Conservation (phyloP, 345 rosid species). For the Lumnitzera littorea region DNA sequence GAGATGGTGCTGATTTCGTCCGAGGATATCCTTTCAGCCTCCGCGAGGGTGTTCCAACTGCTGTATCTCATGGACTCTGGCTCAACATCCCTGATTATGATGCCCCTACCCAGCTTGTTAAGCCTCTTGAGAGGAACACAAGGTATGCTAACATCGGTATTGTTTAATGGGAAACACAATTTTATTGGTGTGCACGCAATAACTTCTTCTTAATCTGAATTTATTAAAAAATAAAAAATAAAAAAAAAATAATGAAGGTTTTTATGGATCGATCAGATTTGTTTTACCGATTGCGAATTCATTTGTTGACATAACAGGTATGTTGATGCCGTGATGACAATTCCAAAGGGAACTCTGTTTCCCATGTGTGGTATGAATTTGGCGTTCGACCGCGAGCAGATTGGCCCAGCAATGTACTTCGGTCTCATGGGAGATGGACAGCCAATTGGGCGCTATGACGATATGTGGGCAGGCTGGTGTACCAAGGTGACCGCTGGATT, state of each 20-base stretch:
- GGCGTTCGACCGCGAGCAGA: slow-evolving; percentile 68
- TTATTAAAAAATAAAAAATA: too few relatives aligned
- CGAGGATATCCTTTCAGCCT: slow-evolving; percentile 88
- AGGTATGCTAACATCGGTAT: slow-evolving; percentile 24
- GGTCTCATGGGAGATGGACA: slow-evolving; percentile 94
- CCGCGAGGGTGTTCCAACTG: slow-evolving; percentile 65
- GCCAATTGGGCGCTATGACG: slow-evolving; percentile 78
- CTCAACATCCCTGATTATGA: slow-evolving; percentile 89
- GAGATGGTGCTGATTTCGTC: slow-evolving; percentile 79
- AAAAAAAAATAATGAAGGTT: too few relatives aligned
- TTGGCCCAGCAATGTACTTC: slow-evolving; percentile 86
- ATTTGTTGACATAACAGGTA: slow-evolving; percentile 22
- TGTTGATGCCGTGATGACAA: slow-evolving; percentile 72
- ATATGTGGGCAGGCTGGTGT: slow-evolving; percentile 97
- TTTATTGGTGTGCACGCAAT: background rate
- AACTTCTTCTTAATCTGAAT: too few relatives aligned
- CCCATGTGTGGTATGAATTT: slow-evolving; percentile 92
- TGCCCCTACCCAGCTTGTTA: slow-evolving; percentile 88
- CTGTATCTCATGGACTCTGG: slow-evolving; percentile 61
- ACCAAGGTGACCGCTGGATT: slow-evolving; percentile 27
- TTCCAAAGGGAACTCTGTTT: slow-evolving; percentile 81
- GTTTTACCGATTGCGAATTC: background rate
- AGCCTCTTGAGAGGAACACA: slow-evolving; percentile 73
- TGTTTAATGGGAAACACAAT: too few relatives aligned
- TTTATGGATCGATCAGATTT: too few relatives aligned